Evolutionary conservation across 2,329 filamentous ascomycete genomes (phyloP).

Genomic region (Beauveria caledonica): DNA sequence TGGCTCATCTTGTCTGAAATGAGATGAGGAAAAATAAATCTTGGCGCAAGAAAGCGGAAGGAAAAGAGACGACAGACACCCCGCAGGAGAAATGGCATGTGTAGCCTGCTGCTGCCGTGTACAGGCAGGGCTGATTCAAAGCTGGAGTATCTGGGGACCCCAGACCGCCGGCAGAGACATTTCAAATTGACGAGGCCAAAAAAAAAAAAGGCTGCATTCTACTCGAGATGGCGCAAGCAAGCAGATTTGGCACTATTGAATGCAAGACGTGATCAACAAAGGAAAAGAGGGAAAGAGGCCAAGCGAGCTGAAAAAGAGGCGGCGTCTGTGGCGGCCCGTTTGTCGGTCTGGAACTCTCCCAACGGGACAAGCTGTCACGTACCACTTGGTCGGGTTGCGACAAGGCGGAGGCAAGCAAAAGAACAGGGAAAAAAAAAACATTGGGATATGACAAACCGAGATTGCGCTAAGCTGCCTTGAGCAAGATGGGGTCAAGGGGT

Average conservation of each 20-base stretch:
- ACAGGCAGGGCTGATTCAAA: not conserved
- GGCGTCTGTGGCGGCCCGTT: not conserved
- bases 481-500: not conserved
- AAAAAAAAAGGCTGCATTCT: not conserved
- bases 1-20: not conserved
- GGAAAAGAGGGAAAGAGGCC: not conserved
- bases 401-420: not conserved
- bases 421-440: not conserved
- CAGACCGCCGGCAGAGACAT: slow-evolving; percentile 1
- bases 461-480: not conserved
- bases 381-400: slow-evolving; percentile 4
- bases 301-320: not conserved
- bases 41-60: not conserved
- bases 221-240: no score
- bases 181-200: not conserved
- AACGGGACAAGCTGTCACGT: not conserved
- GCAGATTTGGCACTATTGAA: not conserved
- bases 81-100: not conserved
- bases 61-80: not conserved
- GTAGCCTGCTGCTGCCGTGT: not conserved
- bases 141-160: slow-evolving; percentile 8
- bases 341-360: slow-evolving; percentile 8
- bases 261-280: not conserved
- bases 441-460: not conserved
- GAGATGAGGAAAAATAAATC: not conserved